Evolutionary conservation across 306 rosid genomes (phyloP).

Genomic region (Inga leiocalycina): DNA sequence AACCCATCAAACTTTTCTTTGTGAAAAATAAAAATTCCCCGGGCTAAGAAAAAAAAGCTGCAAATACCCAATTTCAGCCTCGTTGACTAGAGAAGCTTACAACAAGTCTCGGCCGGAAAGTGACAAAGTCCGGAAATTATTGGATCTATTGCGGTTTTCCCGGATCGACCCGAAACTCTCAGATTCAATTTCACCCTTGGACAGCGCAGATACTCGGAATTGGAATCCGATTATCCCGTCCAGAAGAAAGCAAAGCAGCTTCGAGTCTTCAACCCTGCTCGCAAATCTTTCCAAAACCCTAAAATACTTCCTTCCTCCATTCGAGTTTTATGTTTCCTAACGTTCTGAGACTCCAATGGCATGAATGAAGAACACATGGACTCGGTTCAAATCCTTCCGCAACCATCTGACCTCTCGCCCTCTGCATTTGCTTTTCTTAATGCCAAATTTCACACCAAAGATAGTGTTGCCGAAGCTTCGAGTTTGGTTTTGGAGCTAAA

Average conservation of each 20-base stretch:
- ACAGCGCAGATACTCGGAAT: neutral
- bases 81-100: neutral
- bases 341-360: neutral
- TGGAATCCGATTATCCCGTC: neutral
- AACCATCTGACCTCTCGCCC: slow-evolving; percentile 57
- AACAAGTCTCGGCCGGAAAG: neutral
- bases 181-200: neutral
- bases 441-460: slow-evolving; percentile 43
- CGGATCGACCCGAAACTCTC: slow-evolving; percentile 5
- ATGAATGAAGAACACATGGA: slow-evolving; percentile 41
- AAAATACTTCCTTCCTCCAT: slow-evolving; percentile 14
- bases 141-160: neutral
- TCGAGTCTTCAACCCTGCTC: neutral
- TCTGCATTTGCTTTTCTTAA: slow-evolving; percentile 64
- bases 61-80: neutral
- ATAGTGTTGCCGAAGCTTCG: slow-evolving; percentile 46
- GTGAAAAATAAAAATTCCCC: neutral
- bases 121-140: neutral
- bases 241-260: slow-evolving; percentile 14
- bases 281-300: slow-evolving; percentile 1
- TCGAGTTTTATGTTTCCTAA: slow-evolving; percentile 17
- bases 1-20: neutral
- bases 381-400: slow-evolving; percentile 51
- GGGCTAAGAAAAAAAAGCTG: neutral
- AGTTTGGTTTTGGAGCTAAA: slow-evolving; percentile 61